Percentiles rank a stretch among this genome's conserved stretches.
These are phyloP conservation scores for Amanita rubescens DNA, from an alignment of 768 basidiomycete species.

Conservation along the genomic window DNA sequence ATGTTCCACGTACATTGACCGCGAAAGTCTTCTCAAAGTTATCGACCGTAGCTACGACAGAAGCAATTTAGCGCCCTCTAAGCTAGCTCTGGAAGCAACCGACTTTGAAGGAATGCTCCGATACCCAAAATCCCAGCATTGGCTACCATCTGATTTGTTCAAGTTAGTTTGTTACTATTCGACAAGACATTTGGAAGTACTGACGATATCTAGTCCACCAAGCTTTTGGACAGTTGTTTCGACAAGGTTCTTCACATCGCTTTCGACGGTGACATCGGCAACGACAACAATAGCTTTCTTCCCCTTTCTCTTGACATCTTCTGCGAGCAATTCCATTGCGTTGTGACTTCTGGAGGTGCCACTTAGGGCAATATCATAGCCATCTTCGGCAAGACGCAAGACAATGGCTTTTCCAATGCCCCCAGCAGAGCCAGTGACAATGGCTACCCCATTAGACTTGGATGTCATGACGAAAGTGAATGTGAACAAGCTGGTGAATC, in stretches of 20 bases:
- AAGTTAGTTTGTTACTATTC: not conserved
- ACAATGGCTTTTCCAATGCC: conserved; percentile 7
- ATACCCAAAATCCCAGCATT: conserved; percentile 20
- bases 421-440: conserved; percentile 7
- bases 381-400: conserved; percentile 8
- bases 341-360: not conserved
- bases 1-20: conserved; percentile 30
- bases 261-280: conserved; percentile 29
- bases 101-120: conserved; percentile 19
- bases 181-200: conserved; percentile 1
- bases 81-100: not conserved
- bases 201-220: conserved; percentile 21
- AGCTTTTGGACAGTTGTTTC: conserved; percentile 25
- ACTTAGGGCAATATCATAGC: conserved; percentile 3
- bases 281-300: conserved; percentile 14
- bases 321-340: conserved; percentile 12
- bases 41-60: conserved; percentile 17
- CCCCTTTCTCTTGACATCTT: conserved; percentile 16
- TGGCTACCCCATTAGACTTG: not conserved
- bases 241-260: conserved; percentile 29
- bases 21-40: conserved; percentile 25
- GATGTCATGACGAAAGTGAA: not conserved
- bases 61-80: not conserved
- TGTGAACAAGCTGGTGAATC: not conserved
- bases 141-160: conserved; percentile 24